phyloP scores from a whole-genome alignment of 2,329 filamentous ascomycete species.

The Neopestalotiopsis sp. region DNA sequence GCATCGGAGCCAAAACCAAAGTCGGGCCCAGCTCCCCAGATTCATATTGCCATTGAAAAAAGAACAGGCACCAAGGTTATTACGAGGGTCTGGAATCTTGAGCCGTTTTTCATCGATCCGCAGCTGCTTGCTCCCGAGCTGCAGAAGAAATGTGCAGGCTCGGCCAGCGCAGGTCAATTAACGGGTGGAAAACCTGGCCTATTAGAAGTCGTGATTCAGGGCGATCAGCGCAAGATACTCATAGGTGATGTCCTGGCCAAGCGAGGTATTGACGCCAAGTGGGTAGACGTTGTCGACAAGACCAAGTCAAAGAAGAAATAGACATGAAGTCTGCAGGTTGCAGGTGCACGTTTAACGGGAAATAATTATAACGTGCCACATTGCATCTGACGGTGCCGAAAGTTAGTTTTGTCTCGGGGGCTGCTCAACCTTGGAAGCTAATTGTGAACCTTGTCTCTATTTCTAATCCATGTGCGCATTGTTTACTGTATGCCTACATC shows the following conservation, averaged over 20 bases:
- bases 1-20: slow-evolving; percentile 56
- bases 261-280: slow-evolving; percentile 62
- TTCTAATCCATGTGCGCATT: neutral
- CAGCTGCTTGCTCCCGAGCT: slow-evolving; percentile 67
- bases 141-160: slow-evolving; percentile 71
- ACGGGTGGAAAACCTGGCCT: slow-evolving; percentile 61
- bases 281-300: slow-evolving; percentile 71
- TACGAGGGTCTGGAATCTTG: slow-evolving; percentile 65
- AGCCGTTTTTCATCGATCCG: slow-evolving; percentile 65
- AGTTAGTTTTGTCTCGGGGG: neutral
- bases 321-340: neutral
- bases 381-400: neutral
- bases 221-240: slow-evolving; percentile 63
- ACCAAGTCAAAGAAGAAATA: slow-evolving; percentile 60
- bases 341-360: neutral
- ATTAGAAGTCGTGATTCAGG: slow-evolving; percentile 72
- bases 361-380: neutral
- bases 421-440: neutral
- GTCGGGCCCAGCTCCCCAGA: slow-evolving; percentile 63
- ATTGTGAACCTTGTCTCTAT: neutral
- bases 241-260: slow-evolving; percentile 63
- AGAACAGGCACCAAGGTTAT: slow-evolving; percentile 70
- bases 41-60: slow-evolving; percentile 64
- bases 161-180: slow-evolving; percentile 66
- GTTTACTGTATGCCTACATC: neutral